Evolutionary conservation across 2,329 filamentous ascomycete genomes (phyloP), one percentile per base, ranked within the genome.

Genomic region (Talaromyces sp.): DNA sequence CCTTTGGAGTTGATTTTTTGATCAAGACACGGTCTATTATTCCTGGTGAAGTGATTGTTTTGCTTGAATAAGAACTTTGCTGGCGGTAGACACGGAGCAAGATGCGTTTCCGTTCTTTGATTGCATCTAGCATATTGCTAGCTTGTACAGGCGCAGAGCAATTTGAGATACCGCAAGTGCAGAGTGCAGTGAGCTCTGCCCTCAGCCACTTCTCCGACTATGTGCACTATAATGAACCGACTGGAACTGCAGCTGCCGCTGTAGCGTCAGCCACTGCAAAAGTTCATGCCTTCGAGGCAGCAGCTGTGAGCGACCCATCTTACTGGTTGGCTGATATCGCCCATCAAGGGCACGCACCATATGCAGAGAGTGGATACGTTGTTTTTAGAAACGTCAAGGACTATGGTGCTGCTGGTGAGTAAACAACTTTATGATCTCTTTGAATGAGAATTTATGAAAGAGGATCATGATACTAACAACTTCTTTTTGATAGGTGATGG

Each of bases 401-500:
- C 63, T 76, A 75, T 57, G 74, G 74, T 33, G 74, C 74, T 19
- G 70, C 67, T 68, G 74, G 74, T 73, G 47, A 41, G 57, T 37
- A n/a, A 27, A 35, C 49, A 11, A 6, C 31, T 3, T 19, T 3
- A 50, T 24, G 3, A 39, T 6, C 13, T 3, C 7, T 58, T 13
- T 35, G 3, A 9, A 14, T 5, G 16, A 31, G 31, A 37, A 35
- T 35, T 3, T 13, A 19, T 35, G 10, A n/a, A 31, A 11, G 27
- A 8, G 49, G 14, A 52, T 35, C n/a, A 22, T 56, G 6, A 13
- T 56, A 56, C 37, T 13, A 52, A 11, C 27, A 19, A 22, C 9
- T 22, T 8, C 16, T 19, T 43, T 24, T 39, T 3, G 47, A 71
- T 71, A 74, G 81, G 80, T 63, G 80, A 83, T 68, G 81, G 81